A percentile compares a stretch with the other conserved stretches of the same genome.
These are phyloP conservation scores for Lodderomyces orthopsilosis DNA, from an alignment of 1,139 yeast genomes.

Conservation along the genomic window DNA sequence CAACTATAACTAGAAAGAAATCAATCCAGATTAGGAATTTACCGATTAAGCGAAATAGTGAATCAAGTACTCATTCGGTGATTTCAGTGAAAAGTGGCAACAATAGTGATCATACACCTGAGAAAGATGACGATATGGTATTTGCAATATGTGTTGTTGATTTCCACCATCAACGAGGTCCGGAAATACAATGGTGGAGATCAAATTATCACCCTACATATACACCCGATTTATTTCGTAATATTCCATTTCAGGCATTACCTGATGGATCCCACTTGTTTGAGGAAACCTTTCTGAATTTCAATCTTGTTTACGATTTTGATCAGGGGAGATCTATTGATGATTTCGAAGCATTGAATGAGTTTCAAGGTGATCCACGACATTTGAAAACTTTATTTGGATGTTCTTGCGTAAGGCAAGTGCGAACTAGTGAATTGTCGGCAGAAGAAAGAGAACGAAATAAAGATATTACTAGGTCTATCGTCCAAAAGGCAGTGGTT, in stretches of 20 bases:
- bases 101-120: constrained; percentile 3
- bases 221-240: constrained; percentile 66
- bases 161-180: constrained; percentile 92
- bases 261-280: constrained; percentile 94
- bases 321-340: constrained; percentile 45
- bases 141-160: constrained; percentile 90
- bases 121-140: constrained; percentile 39
- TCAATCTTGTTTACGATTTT: constrained; percentile 78
- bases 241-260: constrained; percentile 86
- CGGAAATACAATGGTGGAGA: constrained; percentile 91
- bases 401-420: constrained; percentile 88
- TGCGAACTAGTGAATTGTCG: constrained; percentile 58
- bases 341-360: constrained; percentile 41
- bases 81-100: constrained; percentile 2
- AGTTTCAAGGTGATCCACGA: constrained; percentile 44
- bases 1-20: constrained; percentile 8
- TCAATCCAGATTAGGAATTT: constrained; percentile 39
- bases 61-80: constrained; percentile 12
- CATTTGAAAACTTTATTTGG: constrained; percentile 79
- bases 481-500: constrained; percentile 89
- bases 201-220: constrained; percentile 53
- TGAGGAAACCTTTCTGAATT: constrained; percentile 91
- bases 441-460: constrained; percentile 47
- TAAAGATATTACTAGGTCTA: constrained; percentile 76
- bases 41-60: constrained; percentile 25